Evolutionary conservation across 1,284 basidiomycete genomes (phyloP).

Genomic region (Pascua sp.): DNA sequence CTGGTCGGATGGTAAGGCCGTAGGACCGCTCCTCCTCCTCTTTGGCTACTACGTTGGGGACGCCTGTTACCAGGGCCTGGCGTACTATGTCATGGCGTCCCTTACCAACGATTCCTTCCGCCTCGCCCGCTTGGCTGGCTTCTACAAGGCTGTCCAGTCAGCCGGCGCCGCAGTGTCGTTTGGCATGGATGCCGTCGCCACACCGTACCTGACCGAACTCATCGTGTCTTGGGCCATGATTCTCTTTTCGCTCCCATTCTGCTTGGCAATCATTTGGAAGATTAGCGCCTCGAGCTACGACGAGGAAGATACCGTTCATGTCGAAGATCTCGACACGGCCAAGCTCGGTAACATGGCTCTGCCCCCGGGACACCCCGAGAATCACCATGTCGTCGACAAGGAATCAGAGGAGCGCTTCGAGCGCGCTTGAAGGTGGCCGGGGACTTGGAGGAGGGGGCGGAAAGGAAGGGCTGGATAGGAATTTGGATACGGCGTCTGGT

Average conservation of each 20-base stretch:
- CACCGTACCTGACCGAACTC: conserved; percentile 38
- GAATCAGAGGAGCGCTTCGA: not conserved
- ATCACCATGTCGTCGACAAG: conserved; percentile 13
- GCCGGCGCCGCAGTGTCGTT: conserved; percentile 52
- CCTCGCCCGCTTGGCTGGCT: conserved; percentile 47
- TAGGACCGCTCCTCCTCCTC: conserved; percentile 13
- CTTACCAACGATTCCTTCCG: conserved; percentile 36
- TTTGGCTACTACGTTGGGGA: conserved; percentile 44
- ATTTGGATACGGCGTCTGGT: too few species aligned
- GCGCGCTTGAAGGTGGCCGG: not conserved
- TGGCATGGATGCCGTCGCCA: conserved; percentile 55
- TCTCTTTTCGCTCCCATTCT: conserved; percentile 34
- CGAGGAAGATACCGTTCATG: conserved; percentile 22
- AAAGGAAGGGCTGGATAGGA: too few species aligned
- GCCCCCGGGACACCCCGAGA: conserved; percentile 27
- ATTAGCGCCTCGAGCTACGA: conserved; percentile 35
- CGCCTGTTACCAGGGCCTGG: conserved; percentile 46
- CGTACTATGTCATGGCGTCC: conserved; percentile 37
- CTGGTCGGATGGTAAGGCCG: conserved; percentile 5
- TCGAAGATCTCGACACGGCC: conserved; percentile 29
- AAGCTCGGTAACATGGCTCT: conserved; percentile 26
- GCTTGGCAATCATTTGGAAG: conserved; percentile 27
- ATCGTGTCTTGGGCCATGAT: conserved; percentile 37
- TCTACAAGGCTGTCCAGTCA: conserved; percentile 47
- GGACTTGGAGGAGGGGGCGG: too few species aligned